These are phyloP conservation scores for Filobasidium uniguttulatum DNA, from an alignment of 1,284 basidiomycete genomes.

Conservation along the genomic window DNA sequence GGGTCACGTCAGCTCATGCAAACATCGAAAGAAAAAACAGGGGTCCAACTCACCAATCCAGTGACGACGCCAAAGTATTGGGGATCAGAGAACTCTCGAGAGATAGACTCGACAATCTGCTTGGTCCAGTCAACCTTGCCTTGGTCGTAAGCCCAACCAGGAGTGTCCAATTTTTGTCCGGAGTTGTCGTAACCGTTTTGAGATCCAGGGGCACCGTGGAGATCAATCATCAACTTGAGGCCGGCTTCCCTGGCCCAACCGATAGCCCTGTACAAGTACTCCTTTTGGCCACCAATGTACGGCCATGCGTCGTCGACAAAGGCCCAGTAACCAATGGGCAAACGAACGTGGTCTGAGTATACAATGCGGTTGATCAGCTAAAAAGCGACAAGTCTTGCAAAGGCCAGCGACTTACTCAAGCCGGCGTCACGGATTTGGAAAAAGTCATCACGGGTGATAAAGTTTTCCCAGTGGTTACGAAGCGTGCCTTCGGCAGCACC, in stretches of 20 bases:
- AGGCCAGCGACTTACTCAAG: constrained; percentile 37
- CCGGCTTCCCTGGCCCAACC: constrained; percentile 61
- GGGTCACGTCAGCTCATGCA: neutral
- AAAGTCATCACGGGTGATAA: constrained; percentile 72
- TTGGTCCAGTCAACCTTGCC: constrained; percentile 58
- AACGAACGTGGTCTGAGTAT: constrained; percentile 50
- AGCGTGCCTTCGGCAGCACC: constrained; percentile 2
- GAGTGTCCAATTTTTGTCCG: constrained; percentile 52
- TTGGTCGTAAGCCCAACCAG: constrained; percentile 55
- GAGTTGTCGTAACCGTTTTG: constrained; percentile 70
- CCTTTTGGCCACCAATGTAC: constrained; percentile 55
- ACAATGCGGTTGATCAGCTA: neutral
- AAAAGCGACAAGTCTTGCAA: neutral
- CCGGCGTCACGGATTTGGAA: constrained; percentile 77
- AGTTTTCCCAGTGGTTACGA: constrained; percentile 21
- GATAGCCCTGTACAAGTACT: constrained; percentile 47
- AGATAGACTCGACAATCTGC: constrained; percentile 47
- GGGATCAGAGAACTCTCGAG: constrained; percentile 25
- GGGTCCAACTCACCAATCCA: constrained; percentile 42
- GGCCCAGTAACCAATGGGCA: constrained; percentile 88
- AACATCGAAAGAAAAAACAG: neutral
- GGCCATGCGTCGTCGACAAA: constrained; percentile 67
- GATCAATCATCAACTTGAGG: constrained; percentile 55
- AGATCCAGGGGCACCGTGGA: constrained; percentile 67
- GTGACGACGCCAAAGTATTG: constrained; percentile 53